Evolutionary conservation across 1,284 basidiomycete genomes (phyloP), one percentile per base, ranked within the genome.

Genomic region (Cutaneotrichosporon arboriforme): DNA sequence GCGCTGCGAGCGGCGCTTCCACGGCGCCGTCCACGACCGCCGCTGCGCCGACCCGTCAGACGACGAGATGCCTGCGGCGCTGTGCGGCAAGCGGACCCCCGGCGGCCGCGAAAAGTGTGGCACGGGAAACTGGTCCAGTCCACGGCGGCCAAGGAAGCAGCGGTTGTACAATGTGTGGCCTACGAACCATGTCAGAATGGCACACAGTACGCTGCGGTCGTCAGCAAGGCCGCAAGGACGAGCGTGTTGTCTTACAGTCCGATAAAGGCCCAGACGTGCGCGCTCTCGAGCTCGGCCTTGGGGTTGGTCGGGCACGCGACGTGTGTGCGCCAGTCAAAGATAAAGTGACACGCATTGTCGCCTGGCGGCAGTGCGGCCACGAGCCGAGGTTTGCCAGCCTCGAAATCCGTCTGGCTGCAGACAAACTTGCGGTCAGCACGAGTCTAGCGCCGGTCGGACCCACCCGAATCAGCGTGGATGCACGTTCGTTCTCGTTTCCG

Each of bases 251-350:
- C 71, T 65, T 54, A 74, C 71, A 75, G 61, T 22, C 64, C 57
- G 20, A 63, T 56, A 50, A 75, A 58, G 26, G 37, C 36, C 46
- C 41, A 45, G 37, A 69, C 63, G 34, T 70, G 68, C 12, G 62
- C 59, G 42, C 56, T 51, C 39, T 66, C 62, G 13, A 72, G 53
- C 5, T 38, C 36, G 1, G 63, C 51, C 44, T 66, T 65, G 22
- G 49, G 55, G 52, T 66, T 70, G 9, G 70, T 68, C 10, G 69
- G 66, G 58, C 74, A 75, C 4, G 74, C 74, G 23, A 73, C 68
- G 51, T 73, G 74, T 10, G 70, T 74, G 42, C 58, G 59, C 74
- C 74, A 75, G 49, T 75, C 74, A 50, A 75, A 74, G 63, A 69
- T 69, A 59, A 73, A 75, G 43, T 72, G 67, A 52, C 74, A 75